Base-by-base conservation (phyloP, 192 early-diverging fungal species). In the Cladochytrium replicatum region DNA sequence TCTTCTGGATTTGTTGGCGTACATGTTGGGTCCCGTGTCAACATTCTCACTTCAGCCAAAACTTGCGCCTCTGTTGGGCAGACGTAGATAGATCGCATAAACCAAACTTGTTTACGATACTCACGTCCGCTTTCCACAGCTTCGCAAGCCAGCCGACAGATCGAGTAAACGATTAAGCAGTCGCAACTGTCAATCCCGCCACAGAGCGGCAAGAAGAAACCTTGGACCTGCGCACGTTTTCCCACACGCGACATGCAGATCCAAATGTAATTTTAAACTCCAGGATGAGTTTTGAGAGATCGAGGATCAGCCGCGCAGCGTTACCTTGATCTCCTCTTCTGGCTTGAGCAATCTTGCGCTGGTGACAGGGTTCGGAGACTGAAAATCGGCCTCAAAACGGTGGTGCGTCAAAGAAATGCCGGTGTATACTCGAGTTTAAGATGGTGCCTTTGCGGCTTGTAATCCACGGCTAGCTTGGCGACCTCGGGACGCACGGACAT, bases 161-260 rank as follows among this genome's bases (percentile, higher is more conserved):
- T 95, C 5, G 92, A 95, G 34, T 75, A 79, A 15, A 92, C 88
- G 56, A 99, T 87, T 5, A 88, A 62, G 69, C 5, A 75, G 90
- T 9, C 75, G 60, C 95, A 99, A 57, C 89, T 92, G 58, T 99
- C 95, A 22, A 99, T 85, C n/a, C 95, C 95, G 41, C 95, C 95
- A 60, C 89, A 91, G 32, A 99, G 65, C 13, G 95, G 93, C 43
- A 99, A 66, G 54, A 99, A 99, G 71, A 81, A 97, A 0, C 95
- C 38, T 87, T 85, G 25, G 93, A 92, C 21, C 96, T 69, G 5
- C 96, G 76, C 29, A 99, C 69, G 54, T 99, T 97, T 60, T 99
- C 96, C 96, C 96, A 99, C 19, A 99, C 74, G 93, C 96, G 97
- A 72, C 96, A 97, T 1, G 95, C 93, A 19, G 94, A 93, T 11